Conservation (phyloP, 1,139 yeast genomes). For the Candida freyschussii region DNA sequence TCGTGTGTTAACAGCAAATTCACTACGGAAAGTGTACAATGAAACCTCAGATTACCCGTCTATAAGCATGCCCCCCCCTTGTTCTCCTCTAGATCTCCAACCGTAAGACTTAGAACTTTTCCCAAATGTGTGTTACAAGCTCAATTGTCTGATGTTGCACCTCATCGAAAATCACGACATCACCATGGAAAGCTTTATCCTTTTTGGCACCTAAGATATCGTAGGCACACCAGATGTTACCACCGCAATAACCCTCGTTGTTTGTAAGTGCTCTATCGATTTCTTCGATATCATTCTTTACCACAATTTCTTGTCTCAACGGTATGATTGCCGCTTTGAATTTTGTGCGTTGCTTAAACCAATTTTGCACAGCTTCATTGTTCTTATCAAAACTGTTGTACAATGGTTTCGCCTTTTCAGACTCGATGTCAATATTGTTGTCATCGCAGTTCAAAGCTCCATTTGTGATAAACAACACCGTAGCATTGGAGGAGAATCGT, state of each 20-base stretch:
- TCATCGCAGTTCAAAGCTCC: constrained; percentile 28
- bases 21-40: too few species aligned
- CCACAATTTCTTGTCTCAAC: constrained; percentile 19
- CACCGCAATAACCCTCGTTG: constrained; percentile 45
- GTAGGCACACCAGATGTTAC: constrained; percentile 58
- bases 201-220: constrained; percentile 15
- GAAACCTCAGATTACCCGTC: too few species aligned
- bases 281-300: constrained; percentile 32
- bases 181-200: constrained; percentile 9
- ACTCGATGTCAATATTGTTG: constrained; percentile 26
- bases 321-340: constrained; percentile 23
- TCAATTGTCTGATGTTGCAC: constrained; percentile 2
- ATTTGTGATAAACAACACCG: constrained; percentile 12
- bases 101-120: constrained; percentile 1
- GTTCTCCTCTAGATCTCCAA: too few species aligned
- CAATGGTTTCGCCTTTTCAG: constrained; percentile 18
- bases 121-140: constrained; percentile 8
- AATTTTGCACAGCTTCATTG: constrained; percentile 6
- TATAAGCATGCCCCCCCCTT: too few species aligned
- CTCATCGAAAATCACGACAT: constrained; percentile 7
- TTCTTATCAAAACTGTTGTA: constrained; percentile 8
- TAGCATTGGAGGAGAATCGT: background rate
- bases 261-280: constrained; percentile 48
- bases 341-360: constrained; percentile 8
- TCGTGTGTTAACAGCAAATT: too few species aligned